Base-by-base conservation (phyloP, 768 basidiomycete genomes). In the Phanerochaete carnosa region DNA sequence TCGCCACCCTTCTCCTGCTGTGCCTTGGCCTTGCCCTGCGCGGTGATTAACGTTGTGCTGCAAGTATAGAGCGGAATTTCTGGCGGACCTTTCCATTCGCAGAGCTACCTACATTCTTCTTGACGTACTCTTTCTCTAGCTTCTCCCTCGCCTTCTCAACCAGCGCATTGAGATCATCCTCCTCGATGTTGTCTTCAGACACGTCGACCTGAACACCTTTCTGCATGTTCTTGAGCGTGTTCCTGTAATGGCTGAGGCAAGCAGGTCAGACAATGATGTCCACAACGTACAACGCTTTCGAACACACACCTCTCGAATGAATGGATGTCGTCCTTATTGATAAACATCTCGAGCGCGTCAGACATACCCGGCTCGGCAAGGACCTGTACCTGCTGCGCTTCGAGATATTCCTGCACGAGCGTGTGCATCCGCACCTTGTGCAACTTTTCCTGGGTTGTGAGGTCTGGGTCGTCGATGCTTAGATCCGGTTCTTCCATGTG, bases 321-420 rank as follows among this genome's bases (percentile, higher is more conserved):
- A 77, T 95, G 91, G 29, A 85, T 87, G 72, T 97, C 95, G 69
- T 98, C 96, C 80, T 99, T 99, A 73, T 98, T 95, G 61, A 99
- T 95, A 74, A 92, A 98, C 74, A 88, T 82, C 77, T 92, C 88
- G 55, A 99, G 95, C 6, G 97, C 97, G 70, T 95, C 92, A 43
- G 88, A 89, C 90, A 99, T 92, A 26, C 90, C 94, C 45, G 81
- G 80, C 75, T 97, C 95, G 1, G 90, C 92, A 19, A 98, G 76
- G 54, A 98, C 75, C 76, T 97, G 94, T 68, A 98, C 75, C 72
- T 95, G 92, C 76, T 98, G 97, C 53, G 93, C 95, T 7, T 87
- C 80, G 50, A 99, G 75, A 72, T 96, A 98, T 74, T 98, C 93
- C 71, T 87, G 83, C 47, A 99, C 97, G 23, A 99, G 82, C 45